Evolutionary conservation across 148 eudicot genomes (phyloP), one percentile per base, ranked within the genome.

Genomic region (Simmondsia chinensis): DNA sequence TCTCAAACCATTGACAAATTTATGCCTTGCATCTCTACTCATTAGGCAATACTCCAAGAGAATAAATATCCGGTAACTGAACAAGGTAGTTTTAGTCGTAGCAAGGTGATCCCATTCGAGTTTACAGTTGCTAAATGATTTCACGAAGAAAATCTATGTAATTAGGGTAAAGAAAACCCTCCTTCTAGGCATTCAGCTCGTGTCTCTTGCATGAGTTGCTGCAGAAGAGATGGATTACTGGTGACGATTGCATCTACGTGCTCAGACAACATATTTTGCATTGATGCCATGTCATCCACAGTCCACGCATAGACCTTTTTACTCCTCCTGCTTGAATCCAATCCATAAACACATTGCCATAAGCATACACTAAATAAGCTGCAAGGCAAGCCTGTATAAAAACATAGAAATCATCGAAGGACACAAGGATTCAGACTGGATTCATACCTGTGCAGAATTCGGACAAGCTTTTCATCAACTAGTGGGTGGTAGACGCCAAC

Each of bases 231-330:
- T 23, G 99, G 95, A 56, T 85, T 66, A 67, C 94, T 71, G 6
- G 99, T 85, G 26, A 91, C 77, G 33, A 85, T 65, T 35, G 76
- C 95, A 45, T 91, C 95, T 44, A 91, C 94, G 13, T 46, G 48
- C 60, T 70, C 67, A 14, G 31, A 56, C 61, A 91, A 48, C 89
- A 85, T 79, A 46, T 61, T 72, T 69, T 56, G 56, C 99, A 91
- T 76, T 7, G 82, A 72, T 13, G 21, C 67, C 55, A 48, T 59
- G 31, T 85, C 95, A 55, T 91, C 99, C 20, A 85, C 99, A 1
- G 99, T 91, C 99, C 99, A 91, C 1, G 95, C 94, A 59, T 57
- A 91, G 8, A 85, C 79, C 77, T 79, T 79, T 75, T 85, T 91
- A 15, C 65, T 74, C 61, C 80, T 75, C 86, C 99, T 91, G 89